Percentiles rank a stretch among this genome's conserved stretches.
Conservation (phyloP, 257 asterid species). For the Voacanga thouarsii region DNA sequence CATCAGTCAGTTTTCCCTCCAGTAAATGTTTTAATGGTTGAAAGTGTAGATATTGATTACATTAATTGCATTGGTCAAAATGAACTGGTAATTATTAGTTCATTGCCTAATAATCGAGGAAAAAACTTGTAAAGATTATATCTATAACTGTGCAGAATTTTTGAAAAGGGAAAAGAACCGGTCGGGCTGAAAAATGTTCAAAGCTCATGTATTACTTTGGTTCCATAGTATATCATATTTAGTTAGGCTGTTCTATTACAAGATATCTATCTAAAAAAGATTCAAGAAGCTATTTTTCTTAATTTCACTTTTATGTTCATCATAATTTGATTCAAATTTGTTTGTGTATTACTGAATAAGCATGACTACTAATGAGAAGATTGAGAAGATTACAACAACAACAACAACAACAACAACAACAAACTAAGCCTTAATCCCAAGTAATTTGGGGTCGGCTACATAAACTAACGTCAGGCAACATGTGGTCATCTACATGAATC, state of each 20-base stretch:
- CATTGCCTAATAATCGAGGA: background rate
- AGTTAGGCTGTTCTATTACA: background rate
- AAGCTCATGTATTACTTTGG: background rate
- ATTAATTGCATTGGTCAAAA: background rate
- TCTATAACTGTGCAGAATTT: background rate
- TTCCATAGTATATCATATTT: background rate
- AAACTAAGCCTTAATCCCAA: too few species aligned
- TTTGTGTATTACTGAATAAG: background rate
- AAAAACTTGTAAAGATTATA: background rate
- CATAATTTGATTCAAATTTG: background rate
- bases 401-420: too few species aligned
- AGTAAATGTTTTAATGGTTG: too few species aligned
- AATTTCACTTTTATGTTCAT: background rate
- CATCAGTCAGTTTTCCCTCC: background rate
- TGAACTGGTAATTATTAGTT: background rate
- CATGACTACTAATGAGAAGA: background rate
- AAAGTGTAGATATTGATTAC: background rate
- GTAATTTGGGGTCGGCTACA: too few species aligned
- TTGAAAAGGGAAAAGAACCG: too few species aligned
- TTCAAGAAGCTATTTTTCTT: background rate
- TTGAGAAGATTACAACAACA: too few species aligned
- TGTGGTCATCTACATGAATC: too few species aligned
- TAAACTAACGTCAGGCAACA: too few species aligned
- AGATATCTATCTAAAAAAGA: background rate
- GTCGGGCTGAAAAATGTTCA: background rate